These are phyloP conservation scores for Ensete ventricosum DNA, from an alignment of 176 grass and related monocot species.

Conservation along the genomic window DNA sequence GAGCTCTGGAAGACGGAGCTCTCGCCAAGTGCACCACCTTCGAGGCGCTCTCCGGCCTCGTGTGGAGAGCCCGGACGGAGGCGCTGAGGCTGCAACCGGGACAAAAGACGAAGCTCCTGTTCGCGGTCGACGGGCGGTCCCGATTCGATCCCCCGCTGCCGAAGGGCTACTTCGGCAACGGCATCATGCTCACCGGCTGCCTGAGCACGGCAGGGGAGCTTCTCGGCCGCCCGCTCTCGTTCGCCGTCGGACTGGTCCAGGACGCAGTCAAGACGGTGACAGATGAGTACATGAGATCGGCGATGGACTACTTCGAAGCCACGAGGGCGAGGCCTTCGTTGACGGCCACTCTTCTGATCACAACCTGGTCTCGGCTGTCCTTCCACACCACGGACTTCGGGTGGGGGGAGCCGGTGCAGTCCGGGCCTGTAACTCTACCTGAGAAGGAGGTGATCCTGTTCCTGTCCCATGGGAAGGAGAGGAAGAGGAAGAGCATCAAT, in stretches of 20 bases:
- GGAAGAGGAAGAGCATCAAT: slow-evolving; percentile 52
- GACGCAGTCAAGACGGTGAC: slow-evolving; percentile 58
- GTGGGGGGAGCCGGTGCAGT: slow-evolving; percentile 60
- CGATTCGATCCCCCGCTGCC: slow-evolving; percentile 57
- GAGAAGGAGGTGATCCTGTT: slow-evolving; percentile 93
- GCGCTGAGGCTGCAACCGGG: slow-evolving; percentile 36
- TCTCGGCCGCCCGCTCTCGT: slow-evolving; percentile 33
- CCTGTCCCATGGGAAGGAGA: slow-evolving; percentile 70
- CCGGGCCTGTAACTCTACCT: slow-evolving; percentile 78
- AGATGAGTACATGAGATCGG: slow-evolving; percentile 85
- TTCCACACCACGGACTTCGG: slow-evolving; percentile 88
- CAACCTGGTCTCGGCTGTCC: slow-evolving; percentile 70
- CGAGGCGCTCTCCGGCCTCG: slow-evolving; percentile 65
- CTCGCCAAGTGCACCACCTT: slow-evolving; percentile 62
- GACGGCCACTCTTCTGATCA: slow-evolving; percentile 72
- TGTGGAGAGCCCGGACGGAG: slow-evolving; percentile 73
- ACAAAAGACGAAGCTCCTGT: slow-evolving; percentile 84
- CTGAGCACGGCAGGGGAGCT: slow-evolving; percentile 50
- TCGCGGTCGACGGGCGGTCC: slow-evolving; percentile 74
- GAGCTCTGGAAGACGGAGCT: slow-evolving; percentile 32
- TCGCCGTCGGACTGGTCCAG: slow-evolving; percentile 46
- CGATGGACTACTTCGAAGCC: slow-evolving; percentile 83
- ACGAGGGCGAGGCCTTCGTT: slow-evolving; percentile 65
- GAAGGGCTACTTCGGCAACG: slow-evolving; percentile 69
- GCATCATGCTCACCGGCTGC: slow-evolving; percentile 60